Evolutionary conservation across 345 rosid genomes (phyloP), one percentile per base, ranked within the genome.

Genomic region (Dipteronia dyeriana): DNA sequence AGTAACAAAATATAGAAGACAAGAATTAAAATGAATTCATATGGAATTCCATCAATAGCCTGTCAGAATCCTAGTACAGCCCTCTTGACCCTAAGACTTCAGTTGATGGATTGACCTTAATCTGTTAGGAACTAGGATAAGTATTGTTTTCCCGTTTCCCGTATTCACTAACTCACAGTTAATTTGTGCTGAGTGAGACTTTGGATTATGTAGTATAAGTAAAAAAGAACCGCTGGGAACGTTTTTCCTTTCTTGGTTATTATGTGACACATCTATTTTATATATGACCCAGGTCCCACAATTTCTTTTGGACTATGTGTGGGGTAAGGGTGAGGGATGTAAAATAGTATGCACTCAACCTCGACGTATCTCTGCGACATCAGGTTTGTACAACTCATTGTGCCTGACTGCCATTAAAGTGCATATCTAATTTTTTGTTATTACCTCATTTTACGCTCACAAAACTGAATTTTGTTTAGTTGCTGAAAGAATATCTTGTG

Each of bases 291-390:
- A 95, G 97, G 97, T 93, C 34, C 99, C 98, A 41, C 99, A 93
- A 85, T 95, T 77, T 88, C 82, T 95, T 75, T 83, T 95, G 86
- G 97, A 95, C 68, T 73, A 88, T 76, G 86, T 88, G 89, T 91
- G 98, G 99, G 88, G 84, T 76, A 89, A 84, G 81, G 86, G 91
- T 16, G 88, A 91, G 81, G 82, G 86, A 7, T 95, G 99, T 80
- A 95, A 95, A 86, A 92, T 95, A 80, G 79, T 95, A 14, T 95
- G 99, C 84, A 91, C 99, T 74, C 99, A 95, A 84, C 99, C 99
- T 78, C 97, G 99, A 71, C 97, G 99, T 80, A 91, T 95, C 81
- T 95, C 98, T 20, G 98, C 99, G 23, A 93, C 82, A 75, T 95
- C 99, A 83, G 98, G 99, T 95, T 65, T 3, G 70, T 41, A 10